Percentiles rank a stretch among this genome's conserved stretches.
These are phyloP conservation scores for Russula earlei DNA, from an alignment of 768 basidiomycete species.

Conservation along the genomic window DNA sequence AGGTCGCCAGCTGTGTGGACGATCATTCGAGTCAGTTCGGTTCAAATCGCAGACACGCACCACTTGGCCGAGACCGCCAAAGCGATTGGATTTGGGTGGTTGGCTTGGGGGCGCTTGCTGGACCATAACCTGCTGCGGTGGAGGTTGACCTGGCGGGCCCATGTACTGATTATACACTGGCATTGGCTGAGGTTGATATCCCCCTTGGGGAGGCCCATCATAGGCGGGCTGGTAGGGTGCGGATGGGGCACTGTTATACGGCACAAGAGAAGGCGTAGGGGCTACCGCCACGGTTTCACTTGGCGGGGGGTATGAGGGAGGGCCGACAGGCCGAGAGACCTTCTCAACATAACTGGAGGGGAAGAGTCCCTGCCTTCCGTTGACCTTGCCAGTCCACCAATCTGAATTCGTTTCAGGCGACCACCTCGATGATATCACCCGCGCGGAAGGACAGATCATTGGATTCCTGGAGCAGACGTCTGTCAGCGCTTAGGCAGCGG, in stretches of 20 bases:
- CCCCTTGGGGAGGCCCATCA: slow-evolving; percentile 20
- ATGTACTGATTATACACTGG: slow-evolving; percentile 15
- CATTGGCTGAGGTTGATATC: slow-evolving; percentile 20
- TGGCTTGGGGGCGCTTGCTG: slow-evolving; percentile 22
- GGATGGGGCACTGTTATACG: slow-evolving; percentile 24
- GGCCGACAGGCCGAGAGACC: slow-evolving; percentile 23
- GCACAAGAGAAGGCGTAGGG: slow-evolving; percentile 9
- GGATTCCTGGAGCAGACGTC: slow-evolving; percentile 41
- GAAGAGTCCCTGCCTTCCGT: slow-evolving; percentile 65
- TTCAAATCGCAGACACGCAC: neutral
- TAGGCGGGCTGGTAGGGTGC: slow-evolving; percentile 31
- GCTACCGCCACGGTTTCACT: neutral
- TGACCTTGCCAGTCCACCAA: slow-evolving; percentile 74
- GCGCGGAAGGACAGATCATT: slow-evolving; percentile 71
- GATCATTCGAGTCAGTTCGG: neutral
- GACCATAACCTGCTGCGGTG: slow-evolving; percentile 14
- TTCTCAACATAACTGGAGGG: slow-evolving; percentile 70
- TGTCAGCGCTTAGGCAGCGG: neutral
- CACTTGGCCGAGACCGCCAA: slow-evolving; percentile 14
- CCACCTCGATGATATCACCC: slow-evolving; percentile 71
- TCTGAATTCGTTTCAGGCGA: slow-evolving; percentile 74
- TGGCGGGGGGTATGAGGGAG: slow-evolving; percentile 19
- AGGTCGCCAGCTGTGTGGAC: slow-evolving; percentile 26
- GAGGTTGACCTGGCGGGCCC: slow-evolving; percentile 18
- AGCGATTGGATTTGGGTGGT: slow-evolving; percentile 9